Percentiles rank a stretch among this genome's conserved stretches.
phyloP scores from a whole-genome alignment of 2,329 filamentous ascomycete species.

The Sporothrix humicola region DNA sequence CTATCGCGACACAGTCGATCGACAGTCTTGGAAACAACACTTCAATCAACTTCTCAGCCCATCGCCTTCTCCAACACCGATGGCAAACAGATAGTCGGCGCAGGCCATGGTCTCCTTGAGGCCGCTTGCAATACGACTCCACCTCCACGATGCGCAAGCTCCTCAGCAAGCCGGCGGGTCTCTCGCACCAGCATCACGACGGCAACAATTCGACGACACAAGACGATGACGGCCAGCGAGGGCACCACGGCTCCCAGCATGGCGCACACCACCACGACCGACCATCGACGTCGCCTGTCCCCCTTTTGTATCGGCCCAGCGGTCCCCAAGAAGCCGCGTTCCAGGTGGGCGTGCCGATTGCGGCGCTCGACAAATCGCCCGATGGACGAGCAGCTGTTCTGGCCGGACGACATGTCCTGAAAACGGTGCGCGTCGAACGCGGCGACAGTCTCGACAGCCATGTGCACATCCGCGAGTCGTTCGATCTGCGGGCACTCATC shows the following conservation, averaged over 20 bases:
- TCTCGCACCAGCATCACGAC: conserved; percentile 22
- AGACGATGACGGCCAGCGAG: conserved; percentile 48
- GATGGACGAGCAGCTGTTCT: conserved; percentile 63
- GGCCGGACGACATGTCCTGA: conserved; percentile 65
- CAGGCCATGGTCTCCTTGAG: conserved; percentile 26
- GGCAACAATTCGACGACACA: conserved; percentile 4
- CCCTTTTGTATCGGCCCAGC: conserved; percentile 56
- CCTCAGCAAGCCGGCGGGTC: conserved; percentile 59
- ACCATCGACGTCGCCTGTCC: conserved; percentile 52
- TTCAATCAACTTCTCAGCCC: background rate
- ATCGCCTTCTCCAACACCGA: background rate
- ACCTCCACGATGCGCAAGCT: conserved; percentile 59
- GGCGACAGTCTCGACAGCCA: background rate
- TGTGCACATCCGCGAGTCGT: conserved; percentile 57
- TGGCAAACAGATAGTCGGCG: conserved; percentile 14
- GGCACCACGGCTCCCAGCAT: conserved; percentile 37
- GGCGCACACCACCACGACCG: conserved; percentile 44
- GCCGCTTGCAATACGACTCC: conserved; percentile 3
- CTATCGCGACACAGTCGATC: conserved; percentile 3
- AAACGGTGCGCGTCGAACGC: conserved; percentile 62
- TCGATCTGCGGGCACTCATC: conserved; percentile 64
- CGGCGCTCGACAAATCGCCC: conserved; percentile 63
- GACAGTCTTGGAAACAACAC: background rate
- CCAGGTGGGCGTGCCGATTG: conserved; percentile 58
- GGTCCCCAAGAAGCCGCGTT: conserved; percentile 63